phyloP scores from a whole-genome alignment of 2,329 filamentous ascomycete genomes.

The Dothideomycetidae sp. region DNA sequence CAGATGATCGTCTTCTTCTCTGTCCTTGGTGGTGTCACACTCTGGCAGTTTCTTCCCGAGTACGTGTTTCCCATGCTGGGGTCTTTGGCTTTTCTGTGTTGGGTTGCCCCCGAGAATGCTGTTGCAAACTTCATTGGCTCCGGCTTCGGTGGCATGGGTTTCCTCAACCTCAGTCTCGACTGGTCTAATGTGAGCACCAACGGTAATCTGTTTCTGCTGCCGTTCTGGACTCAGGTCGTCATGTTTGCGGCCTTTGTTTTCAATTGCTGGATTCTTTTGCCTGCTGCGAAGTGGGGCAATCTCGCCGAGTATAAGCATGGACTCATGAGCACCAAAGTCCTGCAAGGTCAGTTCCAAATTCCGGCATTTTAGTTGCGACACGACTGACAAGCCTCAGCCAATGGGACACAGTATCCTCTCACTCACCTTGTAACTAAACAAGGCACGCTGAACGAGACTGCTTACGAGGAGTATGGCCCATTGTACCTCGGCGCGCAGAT shows the following conservation, averaged over 20 bases:
- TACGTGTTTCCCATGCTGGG: constrained; percentile 46
- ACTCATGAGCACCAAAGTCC: constrained; percentile 42
- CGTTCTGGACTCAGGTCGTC: constrained; percentile 46
- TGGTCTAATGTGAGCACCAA: constrained; percentile 47
- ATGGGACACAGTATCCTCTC: constrained; percentile 35
- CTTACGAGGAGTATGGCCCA: constrained; percentile 35
- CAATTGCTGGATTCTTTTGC: constrained; percentile 45
- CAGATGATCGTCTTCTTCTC: constrained; percentile 46
- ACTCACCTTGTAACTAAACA: constrained; percentile 29
- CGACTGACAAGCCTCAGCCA: constrained; percentile 27
- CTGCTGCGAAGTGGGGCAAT: constrained; percentile 44
- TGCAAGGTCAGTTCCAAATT: constrained; percentile 16
- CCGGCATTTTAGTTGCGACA: neutral
- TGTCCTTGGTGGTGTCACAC: constrained; percentile 36
- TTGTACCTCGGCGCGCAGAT: constrained; percentile 45
- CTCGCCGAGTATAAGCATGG: constrained; percentile 38
- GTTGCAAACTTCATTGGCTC: constrained; percentile 47
- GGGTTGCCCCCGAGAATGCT: constrained; percentile 45
- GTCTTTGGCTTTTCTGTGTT: constrained; percentile 48
- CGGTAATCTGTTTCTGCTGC: constrained; percentile 36
- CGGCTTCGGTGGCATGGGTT: constrained; percentile 48
- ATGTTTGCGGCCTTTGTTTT: constrained; percentile 41
- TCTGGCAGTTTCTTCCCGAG: constrained; percentile 51
- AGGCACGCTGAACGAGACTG: constrained; percentile 36
- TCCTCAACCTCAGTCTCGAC: constrained; percentile 45